Percentiles rank a stretch among this genome's conserved stretches.
These are phyloP conservation scores for Dendrobium chrysotoxum DNA, from an alignment of 106 monocot species.

Conservation along the genomic window DNA sequence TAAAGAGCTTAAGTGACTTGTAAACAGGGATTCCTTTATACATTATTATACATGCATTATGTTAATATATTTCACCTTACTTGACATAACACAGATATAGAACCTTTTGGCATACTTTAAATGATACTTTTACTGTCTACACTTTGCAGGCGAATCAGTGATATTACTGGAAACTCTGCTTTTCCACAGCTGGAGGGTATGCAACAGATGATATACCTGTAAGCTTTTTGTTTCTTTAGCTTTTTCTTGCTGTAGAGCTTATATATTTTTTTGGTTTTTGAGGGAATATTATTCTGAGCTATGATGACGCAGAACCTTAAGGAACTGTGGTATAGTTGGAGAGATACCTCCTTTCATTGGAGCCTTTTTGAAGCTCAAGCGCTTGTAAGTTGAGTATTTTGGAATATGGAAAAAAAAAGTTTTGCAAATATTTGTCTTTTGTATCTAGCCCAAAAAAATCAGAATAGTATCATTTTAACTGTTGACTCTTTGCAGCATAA, in stretches of 20 bases:
- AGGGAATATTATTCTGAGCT: neutral
- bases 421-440: neutral
- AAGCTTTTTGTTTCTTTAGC: neutral
- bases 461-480: neutral
- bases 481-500: neutral
- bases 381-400: neutral
- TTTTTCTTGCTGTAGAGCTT: neutral
- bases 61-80: neutral
- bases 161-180: slow-evolving; percentile 6
- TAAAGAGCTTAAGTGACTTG: slow-evolving; percentile 8
- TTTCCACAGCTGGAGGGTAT: slow-evolving; percentile 8
- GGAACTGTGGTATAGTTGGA: slow-evolving; percentile 10
- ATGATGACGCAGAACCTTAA: slow-evolving; percentile 1
- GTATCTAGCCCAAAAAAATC: neutral
- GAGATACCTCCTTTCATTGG: neutral
- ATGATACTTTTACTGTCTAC: neutral
- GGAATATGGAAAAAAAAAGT: neutral
- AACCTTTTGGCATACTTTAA: neutral
- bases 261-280: neutral
- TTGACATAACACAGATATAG: neutral
- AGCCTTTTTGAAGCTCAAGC: slow-evolving; percentile 4
- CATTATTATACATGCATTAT: neutral
- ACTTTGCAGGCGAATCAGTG: slow-evolving; percentile 7
- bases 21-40: neutral
- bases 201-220: slow-evolving; percentile 9